Evolutionary conservation across 1,284 basidiomycete genomes (phyloP), one percentile per base, ranked within the genome.

Genomic region (Stereum hirsutum): DNA sequence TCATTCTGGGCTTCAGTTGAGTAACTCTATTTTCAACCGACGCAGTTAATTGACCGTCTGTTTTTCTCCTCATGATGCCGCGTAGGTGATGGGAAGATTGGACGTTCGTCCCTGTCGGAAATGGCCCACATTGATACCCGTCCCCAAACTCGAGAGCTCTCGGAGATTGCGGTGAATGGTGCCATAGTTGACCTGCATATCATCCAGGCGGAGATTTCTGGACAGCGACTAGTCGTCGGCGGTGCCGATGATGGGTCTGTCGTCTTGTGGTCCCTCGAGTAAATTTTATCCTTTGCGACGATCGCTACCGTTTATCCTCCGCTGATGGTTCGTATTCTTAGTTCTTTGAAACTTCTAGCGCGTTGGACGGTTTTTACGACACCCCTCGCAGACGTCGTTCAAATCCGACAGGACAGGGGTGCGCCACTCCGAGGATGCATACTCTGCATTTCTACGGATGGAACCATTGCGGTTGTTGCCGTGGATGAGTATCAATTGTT

Each of bases 401-500:
- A 75, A 45, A 64, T 89, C 32, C 63, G 65, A 3, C 72, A 75
- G 24, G 74, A 79, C 34, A 67, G 69, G 21, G 69, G 69, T 0
- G 78, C 81, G 0, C 70, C 78, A 5, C 57, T 94, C 25, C 70
- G 70, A 38, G 88, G 80, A 3, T 88, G 82, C 56, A 66, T 81
- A 1, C 60, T 95, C 12, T 90, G 86, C 54, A 62, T 90, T 2
- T 78, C 89, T 0, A 57, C 66, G 27, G 89, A 92, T 51, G 91
- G 93, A 0, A 89, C 89, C 0, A 75, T 92, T 37, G 89, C 81
- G 0, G 71, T 92, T 6, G 70, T 96, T 38, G 75, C 74, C 0
- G 58, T 94, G n/a, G 81, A 86, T 47, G 80, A 75, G 1, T 79
- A 84, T 53, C 78, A 88, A 44, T 72, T 87, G 89, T 91, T 54